A percentile compares a stretch with the other conserved stretches of the same genome.
Conservation (phyloP, 371 early-diverging fungal species). For the Neoconidiobolus thromboides region DNA sequence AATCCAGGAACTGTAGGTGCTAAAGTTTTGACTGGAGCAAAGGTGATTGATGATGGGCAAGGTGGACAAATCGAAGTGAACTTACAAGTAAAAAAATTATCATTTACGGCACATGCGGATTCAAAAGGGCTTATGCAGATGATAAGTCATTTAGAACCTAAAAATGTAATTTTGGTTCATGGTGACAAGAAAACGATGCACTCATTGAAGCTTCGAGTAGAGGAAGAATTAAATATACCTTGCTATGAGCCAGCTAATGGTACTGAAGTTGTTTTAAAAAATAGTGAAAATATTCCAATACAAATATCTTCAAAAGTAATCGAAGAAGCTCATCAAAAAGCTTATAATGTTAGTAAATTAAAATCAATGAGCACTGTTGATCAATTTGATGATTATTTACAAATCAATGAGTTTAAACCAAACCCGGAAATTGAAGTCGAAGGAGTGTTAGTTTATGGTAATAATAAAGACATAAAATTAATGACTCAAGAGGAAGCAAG, state of each 20-base stretch:
- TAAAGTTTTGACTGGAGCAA: constrained; percentile 81
- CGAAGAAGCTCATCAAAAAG: too few species aligned
- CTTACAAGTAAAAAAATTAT: constrained; percentile 82
- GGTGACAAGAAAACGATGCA: constrained; percentile 91
- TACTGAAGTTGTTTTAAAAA: too few species aligned
- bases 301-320: too few species aligned
- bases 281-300: too few species aligned
- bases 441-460: too few species aligned
- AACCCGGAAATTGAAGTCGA: too few species aligned
- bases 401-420: too few species aligned
- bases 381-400: too few species aligned
- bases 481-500: too few species aligned
- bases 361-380: too few species aligned
- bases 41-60: constrained; percentile 56
- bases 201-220: constrained; percentile 61
- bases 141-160: constrained; percentile 78
- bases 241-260: constrained; percentile 86
- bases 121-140: constrained; percentile 96
- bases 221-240: constrained; percentile 62
- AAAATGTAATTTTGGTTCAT: constrained; percentile 96
- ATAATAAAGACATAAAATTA: too few species aligned
- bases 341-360: too few species aligned
- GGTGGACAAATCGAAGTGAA: constrained; percentile 61
- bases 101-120: constrained; percentile 98
- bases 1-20: constrained; percentile 90